Base-by-base conservation (phyloP, 495 filamentous ascomycete species). In the Penicillium lagena region DNA sequence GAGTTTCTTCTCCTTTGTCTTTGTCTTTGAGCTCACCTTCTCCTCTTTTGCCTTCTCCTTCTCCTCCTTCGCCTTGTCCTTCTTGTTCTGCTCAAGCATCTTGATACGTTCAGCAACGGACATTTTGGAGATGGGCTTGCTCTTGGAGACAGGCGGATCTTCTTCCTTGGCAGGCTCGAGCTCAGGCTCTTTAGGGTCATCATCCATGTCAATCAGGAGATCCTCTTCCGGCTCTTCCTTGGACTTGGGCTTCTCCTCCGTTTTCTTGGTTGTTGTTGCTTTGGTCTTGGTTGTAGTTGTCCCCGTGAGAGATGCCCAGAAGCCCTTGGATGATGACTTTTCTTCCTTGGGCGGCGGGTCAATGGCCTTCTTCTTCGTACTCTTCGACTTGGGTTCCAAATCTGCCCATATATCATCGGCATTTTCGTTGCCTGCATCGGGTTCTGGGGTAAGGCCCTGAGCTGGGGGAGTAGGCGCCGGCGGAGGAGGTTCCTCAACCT, bases 401-500 rank as follows among this genome's bases (percentile, higher is more conserved):
- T 60, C 63, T 27, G 65, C 66, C 70, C 70, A 76, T 10, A 66
- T 55, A 27, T 61, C 58, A 33, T 59, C 57, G 3, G 13, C 33
- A 17, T 50, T 43, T 1, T 58, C 49, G 31, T 47, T 38, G 14
- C 43, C 53, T 15, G 58, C 51, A 17, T 72, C 68, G 10, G 68
- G 64, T 15, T 75, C 76, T 13, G 64, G 71, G 12, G 58, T 67
- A 10, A 71, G 50, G 22, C 67, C 64, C 60, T 76, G 61, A 47
- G 72, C 67, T 50, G 75, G 74, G 17, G 73, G 72, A 15, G 71
- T 74, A 9, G 67, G 77, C 48, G 64, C 71, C 37, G 59, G 78
- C 43, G 72, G 80, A 51, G 71, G 73, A 40, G 63, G 69, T 35
- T 67, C 71, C 29, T 60, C 63, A 13, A 63, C 56, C 37, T 68